Evolutionary conservation across 202 grass and related monocot genomes (phyloP).

Genomic region (Saccharum hybrid): DNA sequence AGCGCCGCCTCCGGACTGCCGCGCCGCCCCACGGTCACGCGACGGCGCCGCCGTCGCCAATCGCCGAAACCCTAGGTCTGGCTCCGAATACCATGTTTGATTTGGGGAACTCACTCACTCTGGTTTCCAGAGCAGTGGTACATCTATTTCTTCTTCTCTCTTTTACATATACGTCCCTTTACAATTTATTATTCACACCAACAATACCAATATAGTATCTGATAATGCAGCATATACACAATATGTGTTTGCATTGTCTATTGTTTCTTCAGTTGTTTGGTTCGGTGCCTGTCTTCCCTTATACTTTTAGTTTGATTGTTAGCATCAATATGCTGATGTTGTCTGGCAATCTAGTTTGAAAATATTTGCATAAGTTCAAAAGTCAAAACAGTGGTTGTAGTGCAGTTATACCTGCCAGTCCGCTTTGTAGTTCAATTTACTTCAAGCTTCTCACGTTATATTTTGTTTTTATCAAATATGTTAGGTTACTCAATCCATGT

Average conservation of each 20-base stretch:
- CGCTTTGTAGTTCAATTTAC: constrained; percentile 4
- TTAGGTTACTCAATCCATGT: not conserved
- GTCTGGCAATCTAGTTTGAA: not conserved
- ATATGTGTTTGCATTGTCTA: not conserved
- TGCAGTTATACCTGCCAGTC: not conserved
- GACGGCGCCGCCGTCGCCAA: too few relatives aligned
- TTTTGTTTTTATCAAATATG: not conserved
- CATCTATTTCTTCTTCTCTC: too few relatives aligned
- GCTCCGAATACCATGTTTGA: too few relatives aligned
- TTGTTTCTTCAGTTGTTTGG: not conserved
- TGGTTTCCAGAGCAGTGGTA: too few relatives aligned
- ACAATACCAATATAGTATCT: not conserved
- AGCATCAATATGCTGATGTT: constrained; percentile 10
- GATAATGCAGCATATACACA: not conserved
- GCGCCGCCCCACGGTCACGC: too few relatives aligned
- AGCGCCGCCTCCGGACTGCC: too few relatives aligned
- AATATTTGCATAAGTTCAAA: not conserved
- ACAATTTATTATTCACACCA: too few relatives aligned
- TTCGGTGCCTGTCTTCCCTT: not conserved
- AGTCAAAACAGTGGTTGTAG: not conserved
- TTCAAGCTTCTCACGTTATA: not conserved
- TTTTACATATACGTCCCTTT: too few relatives aligned
- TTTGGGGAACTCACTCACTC: too few relatives aligned
- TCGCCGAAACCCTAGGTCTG: too few relatives aligned
- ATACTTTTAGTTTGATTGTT: not conserved